phyloP scores from a whole-genome alignment of 495 filamentous ascomycete species.

The Schizothecium vesticola region DNA sequence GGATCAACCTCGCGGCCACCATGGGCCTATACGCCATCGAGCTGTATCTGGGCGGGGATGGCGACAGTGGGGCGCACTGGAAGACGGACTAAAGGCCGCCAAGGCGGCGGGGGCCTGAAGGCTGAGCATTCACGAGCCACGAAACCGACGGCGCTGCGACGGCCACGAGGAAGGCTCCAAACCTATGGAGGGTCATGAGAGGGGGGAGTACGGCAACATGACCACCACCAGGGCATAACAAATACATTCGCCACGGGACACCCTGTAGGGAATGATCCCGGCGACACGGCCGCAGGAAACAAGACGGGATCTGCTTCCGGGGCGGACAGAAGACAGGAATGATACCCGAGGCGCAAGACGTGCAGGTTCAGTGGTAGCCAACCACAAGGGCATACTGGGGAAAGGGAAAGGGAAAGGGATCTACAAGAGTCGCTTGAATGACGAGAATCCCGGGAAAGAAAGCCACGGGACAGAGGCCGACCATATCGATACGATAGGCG shows the following conservation, averaged over 20 bases:
- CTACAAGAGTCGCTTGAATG: neutral
- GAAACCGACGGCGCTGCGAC: neutral
- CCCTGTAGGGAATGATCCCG: neutral
- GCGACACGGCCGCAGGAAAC: neutral
- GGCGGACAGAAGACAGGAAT: neutral
- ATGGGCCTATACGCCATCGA: constrained; percentile 88
- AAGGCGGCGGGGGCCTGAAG: neutral
- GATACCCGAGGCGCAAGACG: neutral
- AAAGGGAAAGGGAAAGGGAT: neutral
- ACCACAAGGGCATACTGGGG: neutral
- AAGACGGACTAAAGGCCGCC: constrained; percentile 66
- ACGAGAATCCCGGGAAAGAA: neutral
- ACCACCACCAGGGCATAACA: neutral
- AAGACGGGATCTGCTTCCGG: neutral
- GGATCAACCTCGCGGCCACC: constrained; percentile 84
- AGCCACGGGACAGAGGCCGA: neutral
- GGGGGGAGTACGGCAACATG: neutral
- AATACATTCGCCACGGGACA: neutral
- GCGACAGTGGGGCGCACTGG: constrained; percentile 77
- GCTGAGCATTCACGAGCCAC: neutral
- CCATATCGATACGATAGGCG: neutral
- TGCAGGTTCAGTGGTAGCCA: neutral
- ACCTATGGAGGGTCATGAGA: neutral
- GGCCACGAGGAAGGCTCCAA: neutral
- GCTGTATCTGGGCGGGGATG: constrained; percentile 70